Evolutionary conservation across 1,284 basidiomycete species (phyloP), one percentile per base, ranked within the genome.

Genomic region (Papiliotrema fonsecae): DNA sequence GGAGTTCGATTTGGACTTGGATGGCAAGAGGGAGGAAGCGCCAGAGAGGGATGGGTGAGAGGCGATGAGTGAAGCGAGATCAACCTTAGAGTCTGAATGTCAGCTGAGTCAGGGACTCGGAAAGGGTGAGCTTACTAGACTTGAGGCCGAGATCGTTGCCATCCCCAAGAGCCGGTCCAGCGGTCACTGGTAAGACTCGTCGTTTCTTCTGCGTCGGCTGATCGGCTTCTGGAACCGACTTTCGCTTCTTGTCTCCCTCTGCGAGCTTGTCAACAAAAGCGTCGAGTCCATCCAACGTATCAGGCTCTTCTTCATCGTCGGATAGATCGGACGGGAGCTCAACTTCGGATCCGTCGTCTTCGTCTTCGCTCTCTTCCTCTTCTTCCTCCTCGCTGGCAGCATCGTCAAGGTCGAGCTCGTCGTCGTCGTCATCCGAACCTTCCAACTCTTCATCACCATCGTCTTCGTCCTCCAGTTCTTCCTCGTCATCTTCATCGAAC

Each of bases 191-290:
- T 38, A 74, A 50, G 0, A 74, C 66, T 14, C 70, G 51, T 13
- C 72, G 50, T 56, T 70, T 71, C n/a, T n/a, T n/a, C 64, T 70
- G 70, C 34, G 50, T 47, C 77, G 3, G 87, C 85, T 26, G 81
- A 82, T 64, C 86, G 36, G 78, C 78, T 61, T 92, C 89, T 49
- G 80, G 77, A 2, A 55, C 56, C 0, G 80, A 79, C 70, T 88
- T 89, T 51, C 88, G 82, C 73, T 94, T 92, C 58, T 80, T 81
- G 14, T 80, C 73, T 1, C 58, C 56, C 0, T 79, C 69, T 50
- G 85, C 82, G 45, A 93, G 81, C n/a, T 72, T 76, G 2, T 82
- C 79, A 40, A 93, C 82, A 58, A 89, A 88, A 6, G 73, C 76
- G 53, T 84, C 81, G 2, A 93, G 81, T 31, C 81, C 78, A 31